These are phyloP conservation scores for Beauveria varroae DNA, from an alignment of 2,329 filamentous ascomycete genomes.

Conservation along the genomic window DNA sequence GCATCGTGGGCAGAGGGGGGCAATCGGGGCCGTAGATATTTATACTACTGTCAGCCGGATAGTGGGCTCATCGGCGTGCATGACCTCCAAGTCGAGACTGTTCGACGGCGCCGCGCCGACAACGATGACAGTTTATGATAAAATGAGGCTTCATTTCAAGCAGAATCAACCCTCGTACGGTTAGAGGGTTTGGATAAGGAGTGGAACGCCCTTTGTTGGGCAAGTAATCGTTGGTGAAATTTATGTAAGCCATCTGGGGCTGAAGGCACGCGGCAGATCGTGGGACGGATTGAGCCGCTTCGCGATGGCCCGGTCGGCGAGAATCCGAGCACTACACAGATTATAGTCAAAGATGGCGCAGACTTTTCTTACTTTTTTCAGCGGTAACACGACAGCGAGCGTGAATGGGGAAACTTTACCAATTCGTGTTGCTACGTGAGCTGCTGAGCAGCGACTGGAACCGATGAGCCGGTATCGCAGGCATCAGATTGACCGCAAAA, in stretches of 20 bases:
- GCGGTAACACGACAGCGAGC: too few relatives aligned
- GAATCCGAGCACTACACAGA: not conserved
- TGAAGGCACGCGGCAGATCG: not conserved
- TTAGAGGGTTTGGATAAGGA: too few relatives aligned
- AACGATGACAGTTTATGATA: not conserved
- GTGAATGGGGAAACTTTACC: too few relatives aligned
- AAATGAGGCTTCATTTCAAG: not conserved
- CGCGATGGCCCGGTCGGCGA: not conserved
- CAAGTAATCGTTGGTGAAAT: not conserved
- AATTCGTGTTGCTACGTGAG: too few relatives aligned
- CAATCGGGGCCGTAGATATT: not conserved
- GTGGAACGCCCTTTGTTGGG: too few relatives aligned
- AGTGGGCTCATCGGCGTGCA: not conserved
- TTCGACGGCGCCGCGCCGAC: not conserved
- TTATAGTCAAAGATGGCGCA: not conserved
- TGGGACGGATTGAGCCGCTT: not conserved
- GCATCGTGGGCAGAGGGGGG: too few relatives aligned
- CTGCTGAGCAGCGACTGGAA: too few relatives aligned
- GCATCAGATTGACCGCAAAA: too few relatives aligned
- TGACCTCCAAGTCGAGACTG: not conserved
- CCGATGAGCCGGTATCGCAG: too few relatives aligned
- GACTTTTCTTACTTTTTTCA: too few relatives aligned
- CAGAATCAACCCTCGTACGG: not conserved
- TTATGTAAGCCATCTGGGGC: not conserved
- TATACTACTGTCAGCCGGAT: not conserved